A percentile compares a stretch with the other conserved stretches of the same genome.
Evolutionary conservation across 805 yeast genomes (phyloP).

Genomic region (Nakazawaea ishiwadae): DNA sequence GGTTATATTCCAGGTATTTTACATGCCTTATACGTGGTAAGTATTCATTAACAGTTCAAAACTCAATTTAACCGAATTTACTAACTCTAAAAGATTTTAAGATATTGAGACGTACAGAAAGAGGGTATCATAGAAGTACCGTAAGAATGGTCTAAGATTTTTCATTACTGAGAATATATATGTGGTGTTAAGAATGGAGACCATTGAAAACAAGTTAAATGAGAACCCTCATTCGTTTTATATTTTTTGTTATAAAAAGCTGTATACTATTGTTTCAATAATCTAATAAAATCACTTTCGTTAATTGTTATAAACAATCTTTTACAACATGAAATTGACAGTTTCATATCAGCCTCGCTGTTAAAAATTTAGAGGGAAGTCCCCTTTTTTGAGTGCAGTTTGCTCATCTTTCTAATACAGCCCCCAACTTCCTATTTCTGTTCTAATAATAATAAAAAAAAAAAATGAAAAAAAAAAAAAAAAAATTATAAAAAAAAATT

Average conservation of each 20-base stretch:
- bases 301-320: not conserved
- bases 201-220: no score
- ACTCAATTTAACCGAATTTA: not conserved
- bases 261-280: not conserved
- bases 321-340: no score
- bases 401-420: no score
- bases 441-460: not conserved
- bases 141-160: not conserved
- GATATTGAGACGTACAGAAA: not conserved
- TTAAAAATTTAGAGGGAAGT: no score
- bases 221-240: not conserved
- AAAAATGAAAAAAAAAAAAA: no score
- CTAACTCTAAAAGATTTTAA: conserved; percentile 4
- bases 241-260: no score
- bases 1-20: conserved; percentile 76
- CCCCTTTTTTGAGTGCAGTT: no score
- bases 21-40: conserved; percentile 52
- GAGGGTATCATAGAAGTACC: not conserved
- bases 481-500: conserved; percentile 13
- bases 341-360: no score
- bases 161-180: not conserved
- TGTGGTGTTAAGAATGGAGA: no score
- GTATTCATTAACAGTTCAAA: not conserved
- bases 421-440: not conserved
- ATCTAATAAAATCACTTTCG: not conserved